Base-by-base conservation (phyloP, 768 basidiomycete species). In the Rhodotorula paludigena region DNA sequence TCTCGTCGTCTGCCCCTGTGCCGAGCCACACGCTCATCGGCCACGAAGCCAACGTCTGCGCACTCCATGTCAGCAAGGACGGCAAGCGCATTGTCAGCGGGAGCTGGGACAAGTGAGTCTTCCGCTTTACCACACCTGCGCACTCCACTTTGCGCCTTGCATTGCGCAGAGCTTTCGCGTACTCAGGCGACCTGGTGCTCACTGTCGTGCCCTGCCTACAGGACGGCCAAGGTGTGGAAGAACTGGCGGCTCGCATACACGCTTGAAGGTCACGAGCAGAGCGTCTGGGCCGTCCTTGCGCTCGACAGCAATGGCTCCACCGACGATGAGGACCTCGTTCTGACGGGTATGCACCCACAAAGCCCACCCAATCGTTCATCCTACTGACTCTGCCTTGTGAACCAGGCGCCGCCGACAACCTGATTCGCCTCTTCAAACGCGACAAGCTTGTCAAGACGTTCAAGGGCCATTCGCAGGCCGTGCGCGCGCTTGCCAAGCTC, bases 281-380 rank as follows among this genome's bases (percentile, higher is more conserved):
- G 94, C 14, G 93, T 98, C 4, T 96, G 92, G 92, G 89, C 91
- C 9, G 92, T 96, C 10, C 79, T 89, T 53, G 87, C 86, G 30
- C 80, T 97, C 20, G 66, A 65, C 3, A 64, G 60, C 21, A 7
- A 33, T 36, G 86, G 33, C 12, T n/a, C 47, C n/a, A 8, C n/a
- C 3, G 47, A 48, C 1, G 11, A 86, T 47, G 85, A 87, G 59
- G 85, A 87, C 18, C 82, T 86, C 68, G 87, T 85, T 72, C 78
- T 98, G 73, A 96, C 93, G 48, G 92, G 92, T 90, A 68, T 51
- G 74, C 21, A 36, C n/a, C 16, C 20, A 9, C 25, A 33, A 8
- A 4, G 12, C n/a, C 54, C 44, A 3, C 11, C 36, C 23, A 0
- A 11, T 2, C 10, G 2, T 18, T 0, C 41, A 30, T 12, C 28